phyloP scores from a whole-genome alignment of 306 rosid species.

The Quercus engelmannii region DNA sequence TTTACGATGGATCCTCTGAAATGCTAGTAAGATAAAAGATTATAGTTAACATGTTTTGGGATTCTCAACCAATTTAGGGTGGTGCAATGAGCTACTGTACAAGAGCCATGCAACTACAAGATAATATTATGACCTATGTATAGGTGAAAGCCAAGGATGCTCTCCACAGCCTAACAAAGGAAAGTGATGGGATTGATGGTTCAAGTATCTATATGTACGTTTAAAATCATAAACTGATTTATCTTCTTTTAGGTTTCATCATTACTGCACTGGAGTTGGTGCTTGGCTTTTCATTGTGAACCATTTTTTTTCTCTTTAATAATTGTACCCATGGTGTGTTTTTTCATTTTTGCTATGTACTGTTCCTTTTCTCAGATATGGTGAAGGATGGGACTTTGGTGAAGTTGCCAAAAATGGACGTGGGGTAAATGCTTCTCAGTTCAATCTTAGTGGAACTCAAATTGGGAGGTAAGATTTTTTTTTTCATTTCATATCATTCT shows the following conservation, averaged over 20 bases:
- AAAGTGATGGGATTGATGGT: conserved; percentile 76
- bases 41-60: neutral
- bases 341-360: conserved; percentile 9
- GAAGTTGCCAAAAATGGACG: conserved; percentile 94
- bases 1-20: neutral
- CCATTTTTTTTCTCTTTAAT: conserved; percentile 21
- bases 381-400: conserved; percentile 99
- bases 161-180: conserved; percentile 57
- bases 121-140: conserved; percentile 30
- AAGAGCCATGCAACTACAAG: neutral
- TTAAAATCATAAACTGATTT: conserved; percentile 6
- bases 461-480: conserved; percentile 75
- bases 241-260: neutral
- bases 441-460: conserved; percentile 74
- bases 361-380: conserved; percentile 54
- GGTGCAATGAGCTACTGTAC: neutral
- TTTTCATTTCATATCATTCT: conserved; percentile 1
- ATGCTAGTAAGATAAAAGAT: neutral
- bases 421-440: conserved; percentile 90
- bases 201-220: conserved; percentile 84
- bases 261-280: conserved; percentile 19
- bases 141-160: conserved; percentile 69
- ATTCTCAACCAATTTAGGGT: neutral
- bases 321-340: conserved; percentile 1
- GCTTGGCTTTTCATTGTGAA: neutral